Conservation (phyloP, 805 yeast genomes). For the Candida peoriensis region DNA sequence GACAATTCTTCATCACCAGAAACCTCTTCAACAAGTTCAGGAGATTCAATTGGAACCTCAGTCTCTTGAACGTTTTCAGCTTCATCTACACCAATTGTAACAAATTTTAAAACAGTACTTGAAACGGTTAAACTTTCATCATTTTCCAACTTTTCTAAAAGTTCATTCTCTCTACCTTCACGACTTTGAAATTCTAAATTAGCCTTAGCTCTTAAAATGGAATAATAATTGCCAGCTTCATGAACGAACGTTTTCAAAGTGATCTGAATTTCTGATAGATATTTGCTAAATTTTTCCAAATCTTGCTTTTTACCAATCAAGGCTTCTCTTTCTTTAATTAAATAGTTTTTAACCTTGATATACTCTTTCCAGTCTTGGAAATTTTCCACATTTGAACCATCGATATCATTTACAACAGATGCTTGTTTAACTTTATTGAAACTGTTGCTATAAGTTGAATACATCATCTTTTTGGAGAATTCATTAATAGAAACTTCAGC, state of each 20-base stretch:
- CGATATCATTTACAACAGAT: slow-evolving; percentile 1
- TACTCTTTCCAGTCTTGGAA: slow-evolving; percentile 61
- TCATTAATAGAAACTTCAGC: slow-evolving; percentile 62
- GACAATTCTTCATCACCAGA: slow-evolving; percentile 8
- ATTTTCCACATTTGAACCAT: slow-evolving; percentile 26
- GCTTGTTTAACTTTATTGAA: slow-evolving; percentile 17
- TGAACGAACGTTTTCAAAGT: slow-evolving; percentile 44
- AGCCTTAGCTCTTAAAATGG: slow-evolving; percentile 52
- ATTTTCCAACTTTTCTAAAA: slow-evolving; percentile 13
- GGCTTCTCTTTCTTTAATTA: slow-evolving; percentile 51
- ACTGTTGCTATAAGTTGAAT: slow-evolving; percentile 21
- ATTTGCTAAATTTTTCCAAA: slow-evolving; percentile 25
- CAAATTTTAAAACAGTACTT: slow-evolving; percentile 10
- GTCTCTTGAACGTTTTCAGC: slow-evolving; percentile 16
- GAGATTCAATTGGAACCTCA: slow-evolving; percentile 7
- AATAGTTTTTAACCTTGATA: slow-evolving; percentile 47
- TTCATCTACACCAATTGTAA: slow-evolving; percentile 10
- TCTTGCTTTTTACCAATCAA: slow-evolving; percentile 34
- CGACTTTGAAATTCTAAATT: slow-evolving; percentile 52
- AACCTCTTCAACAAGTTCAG: slow-evolving; percentile 12
- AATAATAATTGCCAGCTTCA: slow-evolving; percentile 59
- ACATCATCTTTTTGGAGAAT: slow-evolving; percentile 55
- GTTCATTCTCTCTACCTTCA: slow-evolving; percentile 37
- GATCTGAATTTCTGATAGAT: slow-evolving; percentile 30
- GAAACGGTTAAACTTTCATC: slow-evolving; percentile 14